phyloP scores from a whole-genome alignment of 495 filamentous ascomycete species.

The Opeltia flavorubescens region DNA sequence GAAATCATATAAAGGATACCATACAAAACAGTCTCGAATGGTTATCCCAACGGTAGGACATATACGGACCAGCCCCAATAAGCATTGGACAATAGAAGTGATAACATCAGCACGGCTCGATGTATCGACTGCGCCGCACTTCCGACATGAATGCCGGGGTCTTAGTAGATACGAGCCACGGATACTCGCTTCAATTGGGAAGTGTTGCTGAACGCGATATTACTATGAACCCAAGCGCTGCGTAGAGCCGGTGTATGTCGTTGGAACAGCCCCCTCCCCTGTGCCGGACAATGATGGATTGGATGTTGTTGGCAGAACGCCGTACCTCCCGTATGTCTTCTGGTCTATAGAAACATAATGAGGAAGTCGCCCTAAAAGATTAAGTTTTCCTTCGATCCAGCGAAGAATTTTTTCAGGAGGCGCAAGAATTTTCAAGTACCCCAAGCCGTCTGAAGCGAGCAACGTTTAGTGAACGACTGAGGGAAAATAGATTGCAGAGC shows the following conservation, averaged over 20 bases:
- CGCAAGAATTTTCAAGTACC: slow-evolving; percentile 71
- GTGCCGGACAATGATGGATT: slow-evolving; percentile 17
- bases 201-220: not conserved
- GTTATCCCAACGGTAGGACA: too few species aligned
- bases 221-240: slow-evolving; percentile 54
- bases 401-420: slow-evolving; percentile 70
- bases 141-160: not conserved
- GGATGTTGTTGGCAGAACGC: slow-evolving; percentile 56
- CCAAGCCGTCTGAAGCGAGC: slow-evolving; percentile 49
- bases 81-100: too few species aligned
- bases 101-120: too few species aligned
- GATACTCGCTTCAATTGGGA: too few species aligned
- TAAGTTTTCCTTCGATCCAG: slow-evolving; percentile 73
- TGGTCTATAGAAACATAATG: slow-evolving; percentile 89
- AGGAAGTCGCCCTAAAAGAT: slow-evolving; percentile 65
- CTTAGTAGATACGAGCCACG: not conserved
- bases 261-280: slow-evolving; percentile 32
- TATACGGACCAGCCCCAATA: too few species aligned
- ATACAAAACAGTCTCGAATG: too few species aligned
- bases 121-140: too few species aligned
- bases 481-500: not conserved
- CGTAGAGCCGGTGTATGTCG: slow-evolving; percentile 42
- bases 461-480: not conserved
- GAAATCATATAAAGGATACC: too few species aligned
- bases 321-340: slow-evolving; percentile 91